A percentile compares a stretch with the other conserved stretches of the same genome.
Evolutionary conservation across 2,329 filamentous ascomycete genomes (phyloP).

Genomic region (Stemphylium beticola): DNA sequence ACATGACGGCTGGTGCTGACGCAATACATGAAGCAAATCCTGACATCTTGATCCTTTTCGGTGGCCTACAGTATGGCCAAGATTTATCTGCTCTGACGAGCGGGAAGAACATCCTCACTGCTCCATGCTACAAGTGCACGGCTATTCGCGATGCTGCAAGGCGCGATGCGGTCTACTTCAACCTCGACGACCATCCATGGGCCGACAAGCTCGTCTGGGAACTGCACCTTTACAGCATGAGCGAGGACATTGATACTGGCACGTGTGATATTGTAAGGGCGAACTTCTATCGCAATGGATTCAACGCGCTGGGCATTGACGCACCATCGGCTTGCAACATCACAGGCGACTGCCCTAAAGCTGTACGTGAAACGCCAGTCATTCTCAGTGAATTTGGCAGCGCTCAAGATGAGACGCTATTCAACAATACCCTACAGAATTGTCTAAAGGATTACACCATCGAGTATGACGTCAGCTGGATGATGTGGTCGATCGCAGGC

Average conservation of each 20-base stretch:
- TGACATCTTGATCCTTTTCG: conserved; percentile 61
- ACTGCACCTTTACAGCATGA: conserved; percentile 61
- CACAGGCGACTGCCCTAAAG: conserved; percentile 43
- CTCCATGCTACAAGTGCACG: conserved; percentile 50
- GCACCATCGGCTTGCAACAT: conserved; percentile 45
- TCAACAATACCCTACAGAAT: conserved; percentile 55
- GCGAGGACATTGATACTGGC: conserved; percentile 51
- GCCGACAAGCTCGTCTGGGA: conserved; percentile 66
- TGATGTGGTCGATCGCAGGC: conserved; percentile 58
- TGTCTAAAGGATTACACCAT: conserved; percentile 56
- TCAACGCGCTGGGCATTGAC: conserved; percentile 54
- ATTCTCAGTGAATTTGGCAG: conserved; percentile 48
- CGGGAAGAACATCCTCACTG: conserved; percentile 46
- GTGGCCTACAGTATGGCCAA: conserved; percentile 61
- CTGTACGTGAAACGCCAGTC: conserved; percentile 45
- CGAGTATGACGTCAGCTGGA: conserved; percentile 56
- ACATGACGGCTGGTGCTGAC: conserved; percentile 56
- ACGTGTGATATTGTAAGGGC: conserved; percentile 58
- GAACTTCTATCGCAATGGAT: conserved; percentile 57
- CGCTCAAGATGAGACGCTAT: conserved; percentile 48
- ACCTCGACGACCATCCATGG: conserved; percentile 56
- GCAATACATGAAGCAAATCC: conserved; percentile 61
- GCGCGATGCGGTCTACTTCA: conserved; percentile 55
- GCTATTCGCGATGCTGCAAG: conserved; percentile 52
- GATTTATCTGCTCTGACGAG: conserved; percentile 56